Evolutionary conservation across 2,329 filamentous ascomycete species (phyloP), one percentile per base, ranked within the genome.

Genomic region (Ascomycota sp.): DNA sequence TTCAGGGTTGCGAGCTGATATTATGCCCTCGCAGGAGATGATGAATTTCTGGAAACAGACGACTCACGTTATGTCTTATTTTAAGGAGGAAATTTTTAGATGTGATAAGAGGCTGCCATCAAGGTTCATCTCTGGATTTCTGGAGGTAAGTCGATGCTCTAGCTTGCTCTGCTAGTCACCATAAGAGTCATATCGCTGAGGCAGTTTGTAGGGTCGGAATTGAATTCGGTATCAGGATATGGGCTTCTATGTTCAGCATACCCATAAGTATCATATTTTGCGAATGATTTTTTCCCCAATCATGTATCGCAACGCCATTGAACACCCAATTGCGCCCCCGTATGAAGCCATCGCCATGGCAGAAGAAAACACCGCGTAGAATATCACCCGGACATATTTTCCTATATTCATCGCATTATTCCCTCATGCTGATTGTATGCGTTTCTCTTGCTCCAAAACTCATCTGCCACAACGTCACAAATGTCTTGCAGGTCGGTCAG

Each of bases 1-100:
- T 17, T 17, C 15, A 17, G 15, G 15, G 15, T 17, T 17, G 15
- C 15, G 25, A 22, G 28, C 32, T 31, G 24, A 30, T 33, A 19
- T 19, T 17, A 8, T 20, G 41, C 86, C 25, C 22, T 28, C 32
- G 34, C 43, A 94, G 85, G 89, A 98, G 66, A 98, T 80, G 31
- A 72, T 98, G 65, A 98, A 98, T 62, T 98, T 79, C 66, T 98
- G 89, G 89, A 93, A 94, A 59, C 89, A 98, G 58, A 66, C 85
- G 37, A 79, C 79, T 38, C 89, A 98, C 53, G 69, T 98, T 43
- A 82, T 98, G 69, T 83, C 89, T 45, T 98, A 93, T 58, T 98
- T 95, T 67, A 74, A 85, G 50, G 67, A 74, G 44, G 85, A 95
- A 55, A 69, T 65, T 54, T 69, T 69, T 50, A 59, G 81, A 72